These are phyloP conservation scores for Boechera divaricarpa DNA, from an alignment of 345 rosid genomes.

Conservation along the genomic window DNA sequence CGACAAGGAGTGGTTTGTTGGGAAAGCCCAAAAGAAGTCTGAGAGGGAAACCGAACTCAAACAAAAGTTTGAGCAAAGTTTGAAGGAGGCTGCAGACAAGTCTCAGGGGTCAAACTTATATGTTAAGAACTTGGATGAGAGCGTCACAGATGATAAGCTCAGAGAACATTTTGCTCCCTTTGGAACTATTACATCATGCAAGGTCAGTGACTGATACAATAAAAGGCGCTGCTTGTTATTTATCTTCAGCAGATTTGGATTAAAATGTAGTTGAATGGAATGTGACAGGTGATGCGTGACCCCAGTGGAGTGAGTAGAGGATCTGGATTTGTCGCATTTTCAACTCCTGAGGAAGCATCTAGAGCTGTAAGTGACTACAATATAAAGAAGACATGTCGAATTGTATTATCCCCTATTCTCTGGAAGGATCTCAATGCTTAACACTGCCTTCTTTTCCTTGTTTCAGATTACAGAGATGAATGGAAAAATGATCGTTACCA, in stretches of 20 bases:
- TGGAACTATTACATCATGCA: constrained; percentile 88
- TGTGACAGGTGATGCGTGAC: constrained; percentile 85
- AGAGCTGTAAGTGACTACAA: constrained; percentile 70
- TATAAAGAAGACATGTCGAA: not conserved
- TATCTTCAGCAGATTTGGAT: not conserved
- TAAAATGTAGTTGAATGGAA: constrained; percentile 23
- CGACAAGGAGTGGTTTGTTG: constrained; percentile 95
- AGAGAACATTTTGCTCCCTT: constrained; percentile 76
- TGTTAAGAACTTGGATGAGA: constrained; percentile 85
- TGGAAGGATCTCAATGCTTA: not conserved
- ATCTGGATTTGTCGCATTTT: constrained; percentile 94
- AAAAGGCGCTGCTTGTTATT: not conserved
- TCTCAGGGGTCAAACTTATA: constrained; percentile 87
- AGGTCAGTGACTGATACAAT: constrained; percentile 55
- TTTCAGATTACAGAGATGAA: constrained; percentile 70
- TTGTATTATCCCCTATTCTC: not conserved
- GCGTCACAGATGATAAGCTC: constrained; percentile 79
- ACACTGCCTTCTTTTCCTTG: not conserved
- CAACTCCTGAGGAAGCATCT: constrained; percentile 87
- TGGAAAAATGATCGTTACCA: constrained; percentile 84
- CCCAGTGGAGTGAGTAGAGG: constrained; percentile 87
- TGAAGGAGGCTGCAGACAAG: constrained; percentile 84
- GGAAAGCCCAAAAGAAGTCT: constrained; percentile 88
- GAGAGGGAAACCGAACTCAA: constrained; percentile 85
- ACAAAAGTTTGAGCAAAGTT: constrained; percentile 70